phyloP scores from a whole-genome alignment of 2,329 filamentous ascomycete genomes.

The Cordyceps militaris region DNA sequence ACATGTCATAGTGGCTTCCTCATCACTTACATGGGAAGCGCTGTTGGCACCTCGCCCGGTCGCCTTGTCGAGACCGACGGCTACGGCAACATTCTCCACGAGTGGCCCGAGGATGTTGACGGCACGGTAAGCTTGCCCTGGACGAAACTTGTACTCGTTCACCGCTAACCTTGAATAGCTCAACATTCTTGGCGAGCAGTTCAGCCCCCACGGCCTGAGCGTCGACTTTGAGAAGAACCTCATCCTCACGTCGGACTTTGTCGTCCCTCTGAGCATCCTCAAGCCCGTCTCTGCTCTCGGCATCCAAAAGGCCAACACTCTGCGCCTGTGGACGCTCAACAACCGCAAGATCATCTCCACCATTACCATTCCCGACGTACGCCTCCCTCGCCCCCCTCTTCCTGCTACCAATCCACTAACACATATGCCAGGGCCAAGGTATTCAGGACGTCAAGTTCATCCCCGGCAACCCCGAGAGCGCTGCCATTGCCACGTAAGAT shows the following conservation, averaged over 20 bases:
- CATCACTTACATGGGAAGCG: constrained; percentile 56
- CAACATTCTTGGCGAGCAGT: constrained; percentile 53
- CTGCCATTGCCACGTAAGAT: constrained; percentile 47
- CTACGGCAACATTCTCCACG: constrained; percentile 52
- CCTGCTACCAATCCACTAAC: not conserved
- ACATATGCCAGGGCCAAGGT: constrained; percentile 38
- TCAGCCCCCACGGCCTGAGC: constrained; percentile 52
- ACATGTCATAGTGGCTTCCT: constrained; percentile 40
- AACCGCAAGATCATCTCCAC: constrained; percentile 50
- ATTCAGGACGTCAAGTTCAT: constrained; percentile 63
- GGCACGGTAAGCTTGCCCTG: constrained; percentile 24
- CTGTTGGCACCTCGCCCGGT: constrained; percentile 50
- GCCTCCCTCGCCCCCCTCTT: constrained; percentile 12
- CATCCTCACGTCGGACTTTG: constrained; percentile 56
- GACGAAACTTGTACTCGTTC: not conserved
- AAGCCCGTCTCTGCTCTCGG: constrained; percentile 45
- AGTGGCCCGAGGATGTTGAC: constrained; percentile 52
- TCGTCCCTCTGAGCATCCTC: constrained; percentile 53
- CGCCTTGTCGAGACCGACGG: constrained; percentile 55
- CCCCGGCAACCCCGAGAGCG: constrained; percentile 49
- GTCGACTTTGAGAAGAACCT: constrained; percentile 51
- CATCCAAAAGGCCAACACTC: constrained; percentile 47
- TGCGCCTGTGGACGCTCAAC: constrained; percentile 52
- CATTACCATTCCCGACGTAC: constrained; percentile 50
- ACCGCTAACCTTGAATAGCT: constrained; percentile 21